Evolutionary conservation across 2,329 filamentous ascomycete species (phyloP).

Genomic region (Exophiala bonariae): DNA sequence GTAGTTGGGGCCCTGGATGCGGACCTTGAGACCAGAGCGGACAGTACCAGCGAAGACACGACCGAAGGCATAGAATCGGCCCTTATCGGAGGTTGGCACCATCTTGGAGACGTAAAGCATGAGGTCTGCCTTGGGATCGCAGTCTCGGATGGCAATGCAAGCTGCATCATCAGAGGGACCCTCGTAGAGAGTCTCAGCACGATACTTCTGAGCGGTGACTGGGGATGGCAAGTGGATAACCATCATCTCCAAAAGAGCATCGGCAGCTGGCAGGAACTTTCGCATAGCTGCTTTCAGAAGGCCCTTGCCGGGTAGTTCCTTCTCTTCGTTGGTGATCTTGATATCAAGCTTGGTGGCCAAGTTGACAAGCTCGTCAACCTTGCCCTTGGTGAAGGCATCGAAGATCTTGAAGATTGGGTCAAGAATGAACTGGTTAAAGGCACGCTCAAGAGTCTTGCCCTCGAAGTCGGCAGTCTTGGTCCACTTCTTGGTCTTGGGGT

Average conservation of each 20-base stretch:
- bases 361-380: slow-evolving; percentile 83
- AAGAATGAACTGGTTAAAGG: slow-evolving; percentile 99
- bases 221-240: slow-evolving; percentile 98
- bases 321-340: slow-evolving; percentile 84
- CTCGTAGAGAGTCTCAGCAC: slow-evolving; percentile 98
- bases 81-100: slow-evolving; percentile 99
- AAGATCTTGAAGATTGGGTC: slow-evolving; percentile 99
- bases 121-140: slow-evolving; percentile 94
- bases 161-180: slow-evolving; percentile 90
- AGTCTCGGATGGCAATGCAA: slow-evolving; percentile 96
- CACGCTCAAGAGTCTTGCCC: slow-evolving; percentile 90
- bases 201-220: slow-evolving; percentile 93
- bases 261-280: slow-evolving; percentile 97
- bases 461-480: slow-evolving; percentile 81
- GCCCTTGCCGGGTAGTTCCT: slow-evolving; percentile 92
- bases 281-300: slow-evolving; percentile 98
- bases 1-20: slow-evolving; percentile 99
- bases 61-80: slow-evolving; percentile 99
- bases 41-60: slow-evolving; percentile 99
- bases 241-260: slow-evolving; percentile 99
- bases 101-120: slow-evolving; percentile 99
- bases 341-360: slow-evolving; percentile 92
- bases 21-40: slow-evolving; percentile 97
- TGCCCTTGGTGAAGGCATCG: slow-evolving; percentile 94
- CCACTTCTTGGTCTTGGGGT: slow-evolving; percentile 99